Evolutionary conservation across 306 rosid species (phyloP).

Genomic region (Prunus kanzakura): DNA sequence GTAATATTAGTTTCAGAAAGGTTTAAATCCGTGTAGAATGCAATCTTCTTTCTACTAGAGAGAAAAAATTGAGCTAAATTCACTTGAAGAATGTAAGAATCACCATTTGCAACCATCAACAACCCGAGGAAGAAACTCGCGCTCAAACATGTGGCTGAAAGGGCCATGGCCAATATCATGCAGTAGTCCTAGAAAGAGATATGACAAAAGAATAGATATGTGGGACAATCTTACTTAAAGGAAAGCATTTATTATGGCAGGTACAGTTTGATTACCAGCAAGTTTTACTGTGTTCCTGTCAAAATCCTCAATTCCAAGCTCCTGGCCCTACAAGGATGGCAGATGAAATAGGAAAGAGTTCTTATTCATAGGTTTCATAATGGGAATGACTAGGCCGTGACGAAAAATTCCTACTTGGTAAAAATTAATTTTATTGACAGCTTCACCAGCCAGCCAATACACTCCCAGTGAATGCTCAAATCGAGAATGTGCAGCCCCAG

Average conservation of each 20-base stretch:
- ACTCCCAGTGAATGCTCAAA: conserved; percentile 98
- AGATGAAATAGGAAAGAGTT: conserved; percentile 6
- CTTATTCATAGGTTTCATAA: background rate
- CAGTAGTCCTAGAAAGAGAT: conserved; percentile 63
- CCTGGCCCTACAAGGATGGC: conserved; percentile 58
- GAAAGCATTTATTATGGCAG: conserved; percentile 17
- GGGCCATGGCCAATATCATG: conserved; percentile 99
- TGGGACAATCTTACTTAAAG: conserved; percentile 17
- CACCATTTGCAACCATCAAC: conserved; percentile 54
- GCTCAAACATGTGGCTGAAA: conserved; percentile 90
- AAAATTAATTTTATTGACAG: conserved; percentile 54
- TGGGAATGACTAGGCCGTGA: conserved; percentile 15
- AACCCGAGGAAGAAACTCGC: conserved; percentile 69
- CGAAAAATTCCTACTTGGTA: conserved; percentile 50
- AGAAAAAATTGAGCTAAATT: conserved; percentile 13
- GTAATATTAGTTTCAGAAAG: conserved; percentile 1
- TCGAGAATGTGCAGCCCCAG: conserved; percentile 92
- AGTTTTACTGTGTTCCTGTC: conserved; percentile 83
- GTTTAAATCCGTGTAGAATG: conserved; percentile 20
- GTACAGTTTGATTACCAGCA: conserved; percentile 55
- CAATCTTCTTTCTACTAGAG: conserved; percentile 31
- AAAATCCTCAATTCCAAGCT: conserved; percentile 72
- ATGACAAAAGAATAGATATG: conserved; percentile 9
- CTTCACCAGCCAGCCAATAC: conserved; percentile 86
- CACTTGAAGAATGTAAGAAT: background rate